A percentile compares a stretch with the other conserved stretches of the same genome.
Conservation (phyloP, 306 rosid genomes). For the Prunus campanulata region DNA sequence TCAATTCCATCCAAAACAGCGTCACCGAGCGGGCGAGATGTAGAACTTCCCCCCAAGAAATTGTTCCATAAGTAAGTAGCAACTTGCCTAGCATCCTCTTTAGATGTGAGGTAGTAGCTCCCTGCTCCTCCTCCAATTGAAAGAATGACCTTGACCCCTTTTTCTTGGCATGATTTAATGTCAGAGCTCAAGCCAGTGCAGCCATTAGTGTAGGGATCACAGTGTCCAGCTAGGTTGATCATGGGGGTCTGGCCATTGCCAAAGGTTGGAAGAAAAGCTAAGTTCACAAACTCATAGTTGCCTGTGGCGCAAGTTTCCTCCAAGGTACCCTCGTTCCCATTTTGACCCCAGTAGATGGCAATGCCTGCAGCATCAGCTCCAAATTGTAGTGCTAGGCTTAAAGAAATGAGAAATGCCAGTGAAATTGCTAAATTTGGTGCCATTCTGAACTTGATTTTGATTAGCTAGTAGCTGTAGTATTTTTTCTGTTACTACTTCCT, state of each 20-base stretch:
- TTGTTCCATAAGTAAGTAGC: slow-evolving; percentile 57
- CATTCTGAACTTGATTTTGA: slow-evolving; percentile 14
- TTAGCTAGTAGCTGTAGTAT: neutral
- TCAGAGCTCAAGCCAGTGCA: slow-evolving; percentile 41
- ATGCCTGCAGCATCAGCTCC: slow-evolving; percentile 23
- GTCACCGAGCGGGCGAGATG: slow-evolving; percentile 47
- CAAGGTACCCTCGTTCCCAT: slow-evolving; percentile 43
- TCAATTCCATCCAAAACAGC: slow-evolving; percentile 63
- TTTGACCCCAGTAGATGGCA: slow-evolving; percentile 58
- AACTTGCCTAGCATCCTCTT: slow-evolving; percentile 45
- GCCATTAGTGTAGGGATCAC: slow-evolving; percentile 41
- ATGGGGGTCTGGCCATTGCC: slow-evolving; percentile 46
- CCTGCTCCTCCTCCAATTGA: slow-evolving; percentile 60
- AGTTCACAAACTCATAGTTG: slow-evolving; percentile 37
- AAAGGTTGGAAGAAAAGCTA: slow-evolving; percentile 48
- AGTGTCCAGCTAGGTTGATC: slow-evolving; percentile 48
- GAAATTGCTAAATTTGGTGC: slow-evolving; percentile 17
- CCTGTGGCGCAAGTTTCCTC: slow-evolving; percentile 52
- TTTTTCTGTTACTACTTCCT: neutral
- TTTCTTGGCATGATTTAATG: slow-evolving; percentile 38
- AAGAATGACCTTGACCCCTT: slow-evolving; percentile 49
- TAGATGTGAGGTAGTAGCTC: slow-evolving; percentile 44
- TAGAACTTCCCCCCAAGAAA: slow-evolving; percentile 54
- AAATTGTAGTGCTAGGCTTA: slow-evolving; percentile 9
- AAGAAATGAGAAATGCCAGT: slow-evolving; percentile 17